Evolutionary conservation across 257 asterid genomes (phyloP).

Genomic region (Cinchona pubescens): DNA sequence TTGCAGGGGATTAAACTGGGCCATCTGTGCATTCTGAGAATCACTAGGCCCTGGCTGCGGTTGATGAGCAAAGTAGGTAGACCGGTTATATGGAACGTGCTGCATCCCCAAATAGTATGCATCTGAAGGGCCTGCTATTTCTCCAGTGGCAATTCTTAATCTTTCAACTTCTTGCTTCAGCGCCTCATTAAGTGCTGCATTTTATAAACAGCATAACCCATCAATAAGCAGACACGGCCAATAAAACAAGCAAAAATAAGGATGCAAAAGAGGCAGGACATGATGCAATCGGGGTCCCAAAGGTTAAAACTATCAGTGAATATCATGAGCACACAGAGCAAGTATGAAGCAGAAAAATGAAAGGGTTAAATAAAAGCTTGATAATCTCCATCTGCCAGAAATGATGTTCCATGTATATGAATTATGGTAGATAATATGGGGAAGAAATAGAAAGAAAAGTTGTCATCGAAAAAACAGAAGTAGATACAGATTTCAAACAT

Average conservation of each 20-base stretch:
- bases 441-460: not conserved
- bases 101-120: conserved; percentile 56
- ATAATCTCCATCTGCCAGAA: not conserved
- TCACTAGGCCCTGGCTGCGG: conserved; percentile 41
- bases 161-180: conserved; percentile 85
- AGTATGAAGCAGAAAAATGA: not conserved
- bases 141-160: conserved; percentile 76
- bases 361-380: not conserved
- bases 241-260: not conserved
- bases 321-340: not conserved
- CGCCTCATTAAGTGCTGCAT: conserved; percentile 81
- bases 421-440: not conserved
- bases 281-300: not conserved
- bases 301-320: not conserved
- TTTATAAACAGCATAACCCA: not conserved
- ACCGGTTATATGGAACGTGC: conserved; percentile 58
- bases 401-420: not conserved
- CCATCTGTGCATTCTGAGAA: conserved; percentile 51
- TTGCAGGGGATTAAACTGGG: conserved; percentile 55
- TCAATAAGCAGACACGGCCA: not conserved
- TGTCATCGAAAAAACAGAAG: no score
- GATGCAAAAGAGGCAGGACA: not conserved
- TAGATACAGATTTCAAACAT: not conserved
- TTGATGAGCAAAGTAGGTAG: conserved; percentile 55
- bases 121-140: conserved; percentile 56